Base-by-base conservation (phyloP, 495 filamentous ascomycete genomes). In the Podospora appendiculata region DNA sequence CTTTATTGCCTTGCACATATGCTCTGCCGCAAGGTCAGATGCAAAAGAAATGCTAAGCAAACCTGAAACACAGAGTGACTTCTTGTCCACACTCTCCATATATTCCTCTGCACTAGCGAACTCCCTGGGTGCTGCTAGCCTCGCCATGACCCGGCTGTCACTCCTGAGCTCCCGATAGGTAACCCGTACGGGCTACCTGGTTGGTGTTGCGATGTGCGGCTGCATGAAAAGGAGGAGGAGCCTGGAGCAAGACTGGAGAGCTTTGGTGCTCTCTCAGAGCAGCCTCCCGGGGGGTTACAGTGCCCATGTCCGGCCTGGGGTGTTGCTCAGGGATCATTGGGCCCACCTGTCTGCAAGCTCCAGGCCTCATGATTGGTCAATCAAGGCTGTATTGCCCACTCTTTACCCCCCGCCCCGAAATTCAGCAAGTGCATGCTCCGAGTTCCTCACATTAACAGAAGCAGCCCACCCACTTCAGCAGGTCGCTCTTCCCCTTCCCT, bases 361-460 rank as follows among this genome's bases (percentile, higher is more conserved):
- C 32, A 25, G 19, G 4, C 14, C 8, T 8, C 3, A 8, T 52
- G 52, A 61, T 61, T 65, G 43, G 62, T 47, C 52, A 51, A 46
- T 5, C 8, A 6, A 9, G 12, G 33, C 57, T 59, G 56, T 54
- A 52, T 58, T 51, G 56, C 49, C 45, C 52, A 32, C 52, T 51
- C 25, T 25, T 25, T 25, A 2, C 36, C 54, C 32, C 45, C 32
- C 48, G 53, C 56, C 62, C 58, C 57, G 54, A 63, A 60, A 53
- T 62, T 58, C 57, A 58, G 53, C 51, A 45, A 45, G 55, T 60
- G 54, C 47, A 52, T 53, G 49, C 19, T 6, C 43, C 16, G 17
- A 33, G 58, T 53, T 60, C 51, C 58, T 63, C 63, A 61, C 63
- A 66, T 66, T 66, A 66, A 61, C 60, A 62, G 48, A 65, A 63